Evolutionary conservation across 345 rosid species (phyloP).

Genomic region (Lepidium africanum): DNA sequence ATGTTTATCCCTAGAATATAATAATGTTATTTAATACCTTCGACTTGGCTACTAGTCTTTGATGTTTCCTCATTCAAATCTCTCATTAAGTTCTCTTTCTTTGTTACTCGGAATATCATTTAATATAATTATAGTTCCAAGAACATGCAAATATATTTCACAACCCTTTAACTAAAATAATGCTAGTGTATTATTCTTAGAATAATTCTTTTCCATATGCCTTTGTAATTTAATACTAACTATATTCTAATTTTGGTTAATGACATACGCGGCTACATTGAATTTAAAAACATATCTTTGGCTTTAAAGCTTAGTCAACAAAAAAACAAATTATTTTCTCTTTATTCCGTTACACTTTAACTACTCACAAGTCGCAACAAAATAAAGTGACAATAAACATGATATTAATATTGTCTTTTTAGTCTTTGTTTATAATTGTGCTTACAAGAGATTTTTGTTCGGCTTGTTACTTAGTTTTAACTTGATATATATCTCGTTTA

Average conservation of each 20-base stretch:
- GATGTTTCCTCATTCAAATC: background rate
- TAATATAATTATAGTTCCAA: slow-evolving; percentile 17
- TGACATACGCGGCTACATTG: slow-evolving; percentile 6
- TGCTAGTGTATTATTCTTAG: background rate
- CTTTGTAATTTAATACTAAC: slow-evolving; percentile 20
- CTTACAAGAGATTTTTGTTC: background rate
- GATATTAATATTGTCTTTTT: background rate
- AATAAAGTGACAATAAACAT: background rate
- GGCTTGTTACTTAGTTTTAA: background rate
- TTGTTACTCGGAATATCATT: slow-evolving; percentile 10
- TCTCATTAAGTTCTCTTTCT: slow-evolving; percentile 1
- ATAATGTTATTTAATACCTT: slow-evolving; percentile 13
- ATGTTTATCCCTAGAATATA: slow-evolving; percentile 5
- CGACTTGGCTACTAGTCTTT: slow-evolving; percentile 26
- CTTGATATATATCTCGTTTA: background rate
- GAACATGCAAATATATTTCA: slow-evolving; percentile 19
- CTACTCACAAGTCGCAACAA: slow-evolving; percentile 15
- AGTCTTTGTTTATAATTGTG: background rate
- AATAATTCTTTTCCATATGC: slow-evolving; percentile 6
- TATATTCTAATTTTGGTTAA: slow-evolving; percentile 8
- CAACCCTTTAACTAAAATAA: background rate
- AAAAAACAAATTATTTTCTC: slow-evolving; percentile 9
- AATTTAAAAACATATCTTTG: slow-evolving; percentile 13
- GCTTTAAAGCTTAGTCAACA: slow-evolving; percentile 14
- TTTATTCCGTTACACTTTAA: slow-evolving; percentile 24